These are phyloP conservation scores for Neospermospora avenae DNA, from an alignment of 2,329 filamentous ascomycete species.

Conservation along the genomic window DNA sequence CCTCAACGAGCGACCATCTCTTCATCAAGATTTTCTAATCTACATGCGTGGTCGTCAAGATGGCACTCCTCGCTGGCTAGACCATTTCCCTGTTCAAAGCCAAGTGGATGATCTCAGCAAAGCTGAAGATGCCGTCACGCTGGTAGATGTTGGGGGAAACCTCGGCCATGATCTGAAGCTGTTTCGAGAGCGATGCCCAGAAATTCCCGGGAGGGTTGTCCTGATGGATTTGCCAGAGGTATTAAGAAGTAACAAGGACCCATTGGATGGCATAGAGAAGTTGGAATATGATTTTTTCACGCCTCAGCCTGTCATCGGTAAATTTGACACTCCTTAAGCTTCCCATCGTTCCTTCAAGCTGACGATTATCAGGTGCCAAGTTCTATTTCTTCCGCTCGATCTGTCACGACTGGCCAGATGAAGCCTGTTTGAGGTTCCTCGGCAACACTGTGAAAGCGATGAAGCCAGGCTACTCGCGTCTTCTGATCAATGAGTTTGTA, in stretches of 20 bases:
- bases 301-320: slow-evolving; percentile 30
- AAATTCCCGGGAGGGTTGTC: slow-evolving; percentile 20
- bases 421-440: not conserved
- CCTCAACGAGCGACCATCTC: not conserved
- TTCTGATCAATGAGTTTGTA: not conserved
- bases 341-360: not conserved
- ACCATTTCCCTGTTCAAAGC: slow-evolving; percentile 7
- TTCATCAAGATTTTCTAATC: slow-evolving; percentile 9
- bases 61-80: slow-evolving; percentile 10
- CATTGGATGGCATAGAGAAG: slow-evolving; percentile 25
- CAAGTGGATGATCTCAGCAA: not conserved
- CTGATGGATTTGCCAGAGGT: slow-evolving; percentile 15
- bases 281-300: slow-evolving; percentile 37
- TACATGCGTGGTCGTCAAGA: slow-evolving; percentile 13
- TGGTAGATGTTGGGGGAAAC: slow-evolving; percentile 18
- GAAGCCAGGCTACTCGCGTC: slow-evolving; percentile 5
- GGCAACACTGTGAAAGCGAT: not conserved
- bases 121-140: not conserved
- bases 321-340: not conserved
- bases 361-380: not conserved
- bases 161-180: slow-evolving; percentile 18
- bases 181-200: slow-evolving; percentile 15
- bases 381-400: slow-evolving; percentile 3
- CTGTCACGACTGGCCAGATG: slow-evolving; percentile 2
- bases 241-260: not conserved